Percentiles rank a stretch among this genome's conserved stretches.
Conservation (phyloP, 169 alveolate species). For the Eimeria zaria region DNA sequence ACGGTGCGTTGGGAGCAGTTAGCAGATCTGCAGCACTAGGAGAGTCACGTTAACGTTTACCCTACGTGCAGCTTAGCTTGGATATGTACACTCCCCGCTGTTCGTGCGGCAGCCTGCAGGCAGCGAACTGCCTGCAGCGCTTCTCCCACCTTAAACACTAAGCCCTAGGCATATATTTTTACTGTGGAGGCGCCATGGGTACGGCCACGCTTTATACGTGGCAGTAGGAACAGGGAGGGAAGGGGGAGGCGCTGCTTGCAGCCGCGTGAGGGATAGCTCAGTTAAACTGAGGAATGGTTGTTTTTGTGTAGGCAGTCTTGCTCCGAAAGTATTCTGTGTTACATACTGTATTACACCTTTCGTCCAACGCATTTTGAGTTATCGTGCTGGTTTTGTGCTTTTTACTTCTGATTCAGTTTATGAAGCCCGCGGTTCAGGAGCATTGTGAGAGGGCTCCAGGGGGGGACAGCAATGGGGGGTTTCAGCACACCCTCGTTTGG, state of each 20-base stretch:
- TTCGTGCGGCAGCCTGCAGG: background rate
- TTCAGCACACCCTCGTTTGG: constrained; percentile 67
- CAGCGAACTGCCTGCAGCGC: background rate
- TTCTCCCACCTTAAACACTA: too few relatives aligned
- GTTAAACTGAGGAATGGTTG: too few relatives aligned
- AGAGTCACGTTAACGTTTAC: background rate
- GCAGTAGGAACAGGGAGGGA: background rate
- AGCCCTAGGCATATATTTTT: background rate
- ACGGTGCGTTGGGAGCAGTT: constrained; percentile 40
- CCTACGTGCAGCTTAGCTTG: background rate
- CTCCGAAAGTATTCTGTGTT: too few relatives aligned
- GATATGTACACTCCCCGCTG: background rate
- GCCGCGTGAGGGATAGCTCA: background rate
- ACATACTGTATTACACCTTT: too few relatives aligned
- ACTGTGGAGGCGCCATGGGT: background rate
- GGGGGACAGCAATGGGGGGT: constrained; percentile 59
- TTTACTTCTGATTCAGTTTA: constrained; percentile 8
- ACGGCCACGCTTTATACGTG: background rate
- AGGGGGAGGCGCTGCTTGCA: background rate
- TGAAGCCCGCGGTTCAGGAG: constrained; percentile 70
- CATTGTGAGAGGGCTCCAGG: constrained; percentile 48
- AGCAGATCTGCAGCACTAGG: background rate
- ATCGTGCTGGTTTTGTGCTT: background rate
- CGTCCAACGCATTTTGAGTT: background rate
- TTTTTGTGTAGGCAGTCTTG: too few relatives aligned